Base-by-base conservation (phyloP, 2,329 filamentous ascomycete species). In the Verticillium longisporum region DNA sequence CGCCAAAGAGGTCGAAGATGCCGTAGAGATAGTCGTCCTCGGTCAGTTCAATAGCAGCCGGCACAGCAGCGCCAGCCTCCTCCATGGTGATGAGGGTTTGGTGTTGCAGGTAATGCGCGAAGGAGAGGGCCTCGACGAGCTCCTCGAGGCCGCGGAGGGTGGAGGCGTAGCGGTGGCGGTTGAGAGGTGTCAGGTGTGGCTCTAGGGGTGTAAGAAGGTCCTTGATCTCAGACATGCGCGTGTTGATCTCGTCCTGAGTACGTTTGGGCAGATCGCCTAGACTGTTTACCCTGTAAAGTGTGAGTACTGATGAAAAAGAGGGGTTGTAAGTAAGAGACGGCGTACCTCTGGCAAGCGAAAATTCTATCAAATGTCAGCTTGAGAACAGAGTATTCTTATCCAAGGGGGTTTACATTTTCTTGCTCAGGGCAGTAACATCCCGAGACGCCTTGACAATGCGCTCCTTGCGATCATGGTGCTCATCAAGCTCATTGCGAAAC, bases 391-490 rank as follows among this genome's bases (percentile, higher is more conserved):
- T 6, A 55, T 33, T 33, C 10, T 9, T 4, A 45, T n/a, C 3
- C 3, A 50, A 15, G 2, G 9, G 18, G 21, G 56, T 82, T 77
- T 75, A 96, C 92, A 98, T 96, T 78, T 98, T 99, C 81, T 99
- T 99, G 76, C 92, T 97, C 60, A 92, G 80, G 0, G 92, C 92
- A 6, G 95, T 99, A 62, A 99, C 90, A 73, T 99, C 95, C 64
- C 94, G 83, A 9, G 91, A 96, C 2, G 88, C 89, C 78, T 98
- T 99, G 71, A 96, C 90, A 67, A 97, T 87, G 59, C 89, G 86
- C 77, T 97, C 93, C 61, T 92, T 85, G 15, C 95, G 88, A 75
- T 98, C 95, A 74, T 99, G 91, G 72, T 98, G 94, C 75, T 95
- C 87, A 71, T 99, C 95, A 33, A 99, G 81, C 75, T 97, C 93